These are phyloP conservation scores for Plasmodium coatneyi DNA, from an alignment of 169 alveolate genomes.

Conservation along the genomic window DNA sequence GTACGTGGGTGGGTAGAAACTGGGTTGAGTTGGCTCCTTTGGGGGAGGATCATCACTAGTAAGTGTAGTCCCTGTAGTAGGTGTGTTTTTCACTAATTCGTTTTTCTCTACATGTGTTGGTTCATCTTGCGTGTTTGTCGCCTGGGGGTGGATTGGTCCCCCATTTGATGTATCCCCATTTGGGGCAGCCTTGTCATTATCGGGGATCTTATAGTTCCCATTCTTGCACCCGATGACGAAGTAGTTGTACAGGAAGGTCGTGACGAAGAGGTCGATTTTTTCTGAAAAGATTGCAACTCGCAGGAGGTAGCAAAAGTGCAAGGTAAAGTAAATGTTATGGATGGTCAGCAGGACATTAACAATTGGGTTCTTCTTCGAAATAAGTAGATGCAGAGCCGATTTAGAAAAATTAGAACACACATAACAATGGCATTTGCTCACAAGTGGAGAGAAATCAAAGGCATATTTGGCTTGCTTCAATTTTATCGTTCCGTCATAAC, in stretches of 20 bases:
- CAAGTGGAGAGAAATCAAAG: slow-evolving; percentile 89
- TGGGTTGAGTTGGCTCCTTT: too few relatives aligned
- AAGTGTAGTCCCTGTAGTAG: not conserved
- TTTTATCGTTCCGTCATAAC: slow-evolving; percentile 81
- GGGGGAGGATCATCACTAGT: not conserved
- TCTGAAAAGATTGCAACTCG: slow-evolving; percentile 27
- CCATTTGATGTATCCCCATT: too few relatives aligned
- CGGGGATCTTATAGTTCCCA: slow-evolving; percentile 82
- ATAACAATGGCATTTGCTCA: slow-evolving; percentile 92
- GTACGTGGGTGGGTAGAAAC: too few relatives aligned
- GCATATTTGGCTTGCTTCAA: slow-evolving; percentile 76
- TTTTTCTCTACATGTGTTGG: not conserved
- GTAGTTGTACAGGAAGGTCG: slow-evolving; percentile 28
- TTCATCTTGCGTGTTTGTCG: too few relatives aligned
- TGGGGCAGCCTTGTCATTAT: slow-evolving; percentile 8
- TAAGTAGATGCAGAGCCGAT: slow-evolving; percentile 88
- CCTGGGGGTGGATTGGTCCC: too few relatives aligned
- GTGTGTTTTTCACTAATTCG: not conserved
- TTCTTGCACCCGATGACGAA: slow-evolving; percentile 87
- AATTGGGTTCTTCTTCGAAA: slow-evolving; percentile 85
- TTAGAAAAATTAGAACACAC: slow-evolving; percentile 94
- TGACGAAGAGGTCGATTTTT: slow-evolving; percentile 17
- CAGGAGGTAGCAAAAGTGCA: slow-evolving; percentile 84
- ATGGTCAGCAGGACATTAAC: slow-evolving; percentile 90
- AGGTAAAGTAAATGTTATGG: slow-evolving; percentile 93